phyloP scores from a whole-genome alignment of 805 yeast species.

The Metschnikowia borealis region DNA sequence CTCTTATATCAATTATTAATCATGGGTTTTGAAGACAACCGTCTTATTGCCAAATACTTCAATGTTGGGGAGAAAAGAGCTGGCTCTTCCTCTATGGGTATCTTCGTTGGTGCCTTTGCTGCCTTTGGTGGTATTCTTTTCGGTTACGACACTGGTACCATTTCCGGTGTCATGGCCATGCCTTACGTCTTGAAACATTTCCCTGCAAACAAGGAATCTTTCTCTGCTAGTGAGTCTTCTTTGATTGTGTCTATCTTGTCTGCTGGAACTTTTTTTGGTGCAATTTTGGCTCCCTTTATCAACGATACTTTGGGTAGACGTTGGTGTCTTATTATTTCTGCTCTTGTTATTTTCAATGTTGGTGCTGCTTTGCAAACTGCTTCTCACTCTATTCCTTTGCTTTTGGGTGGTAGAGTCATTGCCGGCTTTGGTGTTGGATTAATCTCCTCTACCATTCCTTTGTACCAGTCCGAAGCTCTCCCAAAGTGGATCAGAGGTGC shows the following conservation, averaged over 20 bases:
- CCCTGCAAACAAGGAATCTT: conserved; percentile 17
- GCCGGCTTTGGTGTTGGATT: conserved; percentile 43
- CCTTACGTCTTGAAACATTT: conserved; percentile 29
- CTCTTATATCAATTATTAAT: not conserved
- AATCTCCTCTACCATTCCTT: conserved; percentile 37
- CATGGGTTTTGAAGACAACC: conserved; percentile 40
- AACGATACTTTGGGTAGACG: conserved; percentile 39
- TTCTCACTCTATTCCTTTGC: conserved; percentile 31
- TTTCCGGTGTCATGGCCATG: conserved; percentile 41
- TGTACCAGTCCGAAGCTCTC: conserved; percentile 39
- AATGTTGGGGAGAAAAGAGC: conserved; percentile 46
- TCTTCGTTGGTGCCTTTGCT: conserved; percentile 38
- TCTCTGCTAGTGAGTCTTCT: conserved; percentile 21
- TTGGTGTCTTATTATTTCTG: conserved; percentile 32
- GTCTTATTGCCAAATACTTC: conserved; percentile 30
- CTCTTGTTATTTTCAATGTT: conserved; percentile 32
- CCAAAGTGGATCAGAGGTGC: conserved; percentile 45
- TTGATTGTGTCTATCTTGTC: conserved; percentile 32
- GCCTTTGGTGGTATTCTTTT: conserved; percentile 41
- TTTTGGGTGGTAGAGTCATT: conserved; percentile 36
- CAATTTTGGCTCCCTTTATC: conserved; percentile 34
- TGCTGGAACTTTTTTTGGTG: conserved; percentile 41
- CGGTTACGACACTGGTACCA: conserved; percentile 44
- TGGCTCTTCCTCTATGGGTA: conserved; percentile 41
- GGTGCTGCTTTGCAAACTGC: conserved; percentile 39